Base-by-base conservation (phyloP, 2,329 filamentous ascomycete genomes). In the Macrophomina phaseolina region DNA sequence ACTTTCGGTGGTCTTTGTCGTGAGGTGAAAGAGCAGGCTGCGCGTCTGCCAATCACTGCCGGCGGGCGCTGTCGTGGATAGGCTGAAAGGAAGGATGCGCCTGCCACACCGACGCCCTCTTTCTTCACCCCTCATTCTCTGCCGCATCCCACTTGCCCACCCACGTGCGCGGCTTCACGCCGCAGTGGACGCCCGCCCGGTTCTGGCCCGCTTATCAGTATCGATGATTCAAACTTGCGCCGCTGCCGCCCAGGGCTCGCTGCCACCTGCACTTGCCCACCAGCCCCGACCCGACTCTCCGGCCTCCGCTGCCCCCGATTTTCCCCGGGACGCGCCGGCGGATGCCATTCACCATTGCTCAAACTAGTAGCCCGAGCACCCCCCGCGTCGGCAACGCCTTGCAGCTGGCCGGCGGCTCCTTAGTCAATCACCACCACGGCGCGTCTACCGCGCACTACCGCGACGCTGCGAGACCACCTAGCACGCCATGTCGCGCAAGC, bases 401-500 rank as follows among this genome's bases (percentile, higher is more conserved):
- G 53, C 56, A 32, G 58, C 56, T 38, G 16, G 45, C 58, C 58
- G 58, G 34, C 45, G 58, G 56, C 56, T 11, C 14, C 40, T 62
- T 62, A 49, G 58, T 62, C 58, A 62, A 62, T 23, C 23, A 23
- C 23, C 64, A 56, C 53, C 64, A 56, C 23, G 36, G 23, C 64
- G 64, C 64, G 64, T 65, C 64, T 65, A 51, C 64, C 52, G 52
- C 42, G 30, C 51, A 49, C 46, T 28, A 52, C 42, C 64, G 46
- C 53, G 64, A 66, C 64, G 36, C 55, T 58, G 58, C 45, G 58
- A 30, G 45, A 12, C n/a, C 16, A 46, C 49, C 49, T 49, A 36
- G 48, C 51, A 65, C 49, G 64, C 48, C 55, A 67, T 67, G 66
- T 64, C 66, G 49, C 66, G 49, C 66, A 58, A 38, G 45, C 32